Base-by-base conservation (phyloP, 2,329 filamentous ascomycete genomes). In the Colletotrichum musae region DNA sequence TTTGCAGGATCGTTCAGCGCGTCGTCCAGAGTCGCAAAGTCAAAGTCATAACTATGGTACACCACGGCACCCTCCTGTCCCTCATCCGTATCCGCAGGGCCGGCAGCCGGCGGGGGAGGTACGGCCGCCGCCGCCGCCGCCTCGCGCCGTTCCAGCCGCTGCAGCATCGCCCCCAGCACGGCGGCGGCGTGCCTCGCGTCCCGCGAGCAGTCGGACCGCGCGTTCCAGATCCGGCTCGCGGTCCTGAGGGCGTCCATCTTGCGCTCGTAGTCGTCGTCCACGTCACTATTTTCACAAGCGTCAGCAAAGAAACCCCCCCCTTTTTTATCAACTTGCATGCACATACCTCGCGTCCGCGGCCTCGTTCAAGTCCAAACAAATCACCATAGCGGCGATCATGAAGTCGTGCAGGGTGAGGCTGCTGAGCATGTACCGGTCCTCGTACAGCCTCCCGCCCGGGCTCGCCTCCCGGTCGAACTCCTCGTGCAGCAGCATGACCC, bases 341-440 rank as follows among this genome's bases (percentile, higher is more conserved):
- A 63, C 77, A 72, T 76, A 83, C 83, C 74, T 79, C 70, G 77
- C 79, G 21, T 80, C 76, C 32, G 73, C 71, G 18, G 80, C 80
- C 70, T 84, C 82, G 26, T 78, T 80, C 13, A 86, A 75, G 70
- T 87, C 85, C 3, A 90, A 75, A 65, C 86, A 90, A 6, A 90
- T 73, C 48, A 90, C 85, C 86, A 89, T 90, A 13, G 87, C 84
- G 0, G 88, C 88, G 18, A 90, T 82, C 28, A 90, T 77, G 69
- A 89, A 90, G 71, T 90, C 86, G 41, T 89, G 86, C 24, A 86
- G 78, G 5, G 85, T 85, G 52, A 90, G 74, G 3, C 83, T 84
- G 4, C 84, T 84, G 7, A 89, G 75, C 79, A 90, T 86, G 77
- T 85, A 87, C 50, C 84, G 81, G 58, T 89, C 85, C 47, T 84